Evolutionary conservation across 1,139 yeast species (phyloP), one percentile per base, ranked within the genome.

Genomic region (Saccharomyces hybrid): DNA sequence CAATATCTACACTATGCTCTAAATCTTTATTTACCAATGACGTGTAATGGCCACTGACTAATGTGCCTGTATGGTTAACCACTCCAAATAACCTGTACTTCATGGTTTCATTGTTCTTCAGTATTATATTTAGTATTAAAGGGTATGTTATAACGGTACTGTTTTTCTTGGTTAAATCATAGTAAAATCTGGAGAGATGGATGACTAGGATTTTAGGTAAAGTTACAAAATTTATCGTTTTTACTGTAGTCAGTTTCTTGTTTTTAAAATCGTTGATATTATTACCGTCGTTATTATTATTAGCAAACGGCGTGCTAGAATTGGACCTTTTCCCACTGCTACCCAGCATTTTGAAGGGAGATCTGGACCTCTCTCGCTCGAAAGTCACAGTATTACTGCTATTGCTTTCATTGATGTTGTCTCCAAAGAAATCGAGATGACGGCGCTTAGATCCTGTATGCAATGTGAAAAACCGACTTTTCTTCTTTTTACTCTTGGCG

Each of bases 41-140:
- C 0, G 90, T 86, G 65, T 86, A 86, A 68, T 86, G 95, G 0
- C 95, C 95, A 55, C 86, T 81, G 58, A 82, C 80, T 56, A 86
- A 72, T 55, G 80, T 83, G 7, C 95, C 95, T 60, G 75, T 80
- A 66, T 86, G 95, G 61, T 86, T 84, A 14, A 85, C 82, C 41
- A 84, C 73, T 1, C 88, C 89, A 54, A 76, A 75, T 38, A 86
- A 69, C 58, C 75, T 77, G 66, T 85, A 86, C 23, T 74, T 74
- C 49, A 73, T 69, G 4, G 73, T 73, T 34, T 72, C 71, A 48
- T 75, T 77, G 49, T 75, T 73, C 50, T 70, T 69, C 42, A 73
- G 68, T 28, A 68, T 66, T 54, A 80, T 80, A 56, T 78, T 78
- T 58, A 83, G 74, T 16, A 73, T 72, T 47, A 82, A 66, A 2